These are phyloP conservation scores for Crithidia brevicula DNA, from an alignment of 208 protist species.

Conservation along the genomic window DNA sequence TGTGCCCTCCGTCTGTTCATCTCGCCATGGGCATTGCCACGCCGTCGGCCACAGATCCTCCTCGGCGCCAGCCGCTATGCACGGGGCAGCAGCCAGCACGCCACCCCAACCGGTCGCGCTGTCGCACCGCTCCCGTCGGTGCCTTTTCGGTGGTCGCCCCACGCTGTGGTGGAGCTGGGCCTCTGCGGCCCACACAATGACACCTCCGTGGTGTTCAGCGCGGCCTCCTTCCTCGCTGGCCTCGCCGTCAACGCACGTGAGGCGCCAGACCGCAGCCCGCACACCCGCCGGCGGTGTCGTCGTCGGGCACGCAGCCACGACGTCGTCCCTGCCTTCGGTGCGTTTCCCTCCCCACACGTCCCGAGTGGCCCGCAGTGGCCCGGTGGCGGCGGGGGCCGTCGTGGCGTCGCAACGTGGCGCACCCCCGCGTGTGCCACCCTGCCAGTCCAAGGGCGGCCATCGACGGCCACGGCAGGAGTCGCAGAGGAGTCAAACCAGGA, in stretches of 20 bases:
- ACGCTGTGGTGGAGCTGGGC: slow-evolving; percentile 8
- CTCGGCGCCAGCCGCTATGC: background rate
- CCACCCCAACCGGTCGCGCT: background rate
- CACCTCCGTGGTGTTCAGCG: slow-evolving; percentile 9
- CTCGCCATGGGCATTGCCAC: slow-evolving; percentile 16
- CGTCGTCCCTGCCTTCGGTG: slow-evolving; percentile 5
- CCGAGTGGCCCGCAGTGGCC: slow-evolving; percentile 6
- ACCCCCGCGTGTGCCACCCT: background rate
- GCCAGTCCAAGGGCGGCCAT: background rate
- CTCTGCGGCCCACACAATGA: slow-evolving; percentile 11
- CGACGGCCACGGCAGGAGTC: background rate
- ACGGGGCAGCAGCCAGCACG: too few species aligned
- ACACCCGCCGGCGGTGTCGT: too few species aligned
- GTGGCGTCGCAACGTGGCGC: slow-evolving; percentile 16
- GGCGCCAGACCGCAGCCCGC: background rate
- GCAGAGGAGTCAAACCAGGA: background rate
- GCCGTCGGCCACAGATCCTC: background rate
- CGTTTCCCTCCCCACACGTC: slow-evolving; percentile 2
- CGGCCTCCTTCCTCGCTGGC: slow-evolving; percentile 8
- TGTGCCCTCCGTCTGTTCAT: slow-evolving; percentile 9
- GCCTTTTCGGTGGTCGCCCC: slow-evolving; percentile 3
- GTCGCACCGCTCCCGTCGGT: background rate
- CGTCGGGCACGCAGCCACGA: background rate
- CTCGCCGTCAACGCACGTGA: background rate
- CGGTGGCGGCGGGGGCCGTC: slow-evolving; percentile 4